Evolutionary conservation across 2,329 filamentous ascomycete genomes (phyloP), one percentile per base, ranked within the genome.

Genomic region (Beauveria sp.): DNA sequence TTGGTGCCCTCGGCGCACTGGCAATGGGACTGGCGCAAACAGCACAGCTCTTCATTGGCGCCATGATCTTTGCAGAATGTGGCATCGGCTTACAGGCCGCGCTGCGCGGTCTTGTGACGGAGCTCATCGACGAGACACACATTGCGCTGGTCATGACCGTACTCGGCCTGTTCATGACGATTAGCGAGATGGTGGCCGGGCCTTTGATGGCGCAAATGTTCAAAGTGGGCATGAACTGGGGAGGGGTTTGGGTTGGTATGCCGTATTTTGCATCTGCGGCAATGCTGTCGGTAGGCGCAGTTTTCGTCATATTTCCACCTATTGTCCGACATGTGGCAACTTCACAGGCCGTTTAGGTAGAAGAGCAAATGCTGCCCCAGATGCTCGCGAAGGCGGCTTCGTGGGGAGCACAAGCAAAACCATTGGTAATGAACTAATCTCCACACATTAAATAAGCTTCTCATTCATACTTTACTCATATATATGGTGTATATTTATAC

Each of bases 141-240:
- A 42, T 45, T 2, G 57, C 57, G 22, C 34, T 60, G 2, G 14
- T 60, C 3, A 60, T 60, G 57, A 60, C 57, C 18, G 48, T 60
- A 22, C 28, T 60, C 4, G 22, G 57, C 48, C 42, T 51, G 14
- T 60, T 49, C 14, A 6, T 43, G 9, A 60, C 57, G 5, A 24
- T 60, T 16, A 60, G 57, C 38, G 57, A 60, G 5, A 60, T 52
- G 45, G 38, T 60, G 7, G 57, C 57, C 5, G 57, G 57, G 18
- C 57, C 57, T 43, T 34, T 60, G 31, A 43, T 52, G 31, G 57
- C 57, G 9, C 34, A 51, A 22, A 50, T 42, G 34, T 60, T 60
- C 46, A 50, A 60, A 16, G 46, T 60, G 28, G 57, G 57, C 22
- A 52, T 60, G 48, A 12, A 45, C 16, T 43, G 22, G 57, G 48